These are phyloP conservation scores for Penicillium bovifimosum DNA, from an alignment of 495 filamentous ascomycete species.

Conservation along the genomic window DNA sequence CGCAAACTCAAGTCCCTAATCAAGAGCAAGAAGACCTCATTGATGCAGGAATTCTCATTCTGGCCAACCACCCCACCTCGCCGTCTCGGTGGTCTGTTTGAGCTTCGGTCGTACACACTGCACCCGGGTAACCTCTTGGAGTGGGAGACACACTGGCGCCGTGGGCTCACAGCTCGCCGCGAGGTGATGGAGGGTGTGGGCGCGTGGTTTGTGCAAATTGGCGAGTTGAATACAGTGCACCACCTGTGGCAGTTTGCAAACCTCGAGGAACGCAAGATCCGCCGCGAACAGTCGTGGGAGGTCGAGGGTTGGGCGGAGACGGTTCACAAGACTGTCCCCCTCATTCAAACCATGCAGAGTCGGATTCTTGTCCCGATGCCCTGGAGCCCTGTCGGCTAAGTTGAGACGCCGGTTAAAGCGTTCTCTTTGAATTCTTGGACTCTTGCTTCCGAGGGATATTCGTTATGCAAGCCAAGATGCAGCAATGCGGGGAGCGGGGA, in stretches of 20 bases:
- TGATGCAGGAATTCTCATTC: conserved; percentile 99
- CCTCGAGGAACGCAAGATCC: conserved; percentile 84
- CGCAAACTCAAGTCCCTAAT: conserved; percentile 74
- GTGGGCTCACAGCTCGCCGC: conserved; percentile 77
- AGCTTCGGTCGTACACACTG: conserved; percentile 94
- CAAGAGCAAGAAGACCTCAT: conserved; percentile 72
- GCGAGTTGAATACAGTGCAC: conserved; percentile 95
- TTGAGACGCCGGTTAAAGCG: background rate
- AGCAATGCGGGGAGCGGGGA: background rate
- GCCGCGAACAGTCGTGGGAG: conserved; percentile 91
- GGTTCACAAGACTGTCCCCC: conserved; percentile 95
- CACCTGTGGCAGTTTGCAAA: conserved; percentile 99
- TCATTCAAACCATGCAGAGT: conserved; percentile 95
- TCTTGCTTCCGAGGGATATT: background rate
- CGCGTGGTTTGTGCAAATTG: conserved; percentile 98
- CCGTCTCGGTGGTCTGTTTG: conserved; percentile 85
- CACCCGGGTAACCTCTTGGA: conserved; percentile 93
- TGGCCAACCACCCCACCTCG: conserved; percentile 95
- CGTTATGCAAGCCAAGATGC: background rate
- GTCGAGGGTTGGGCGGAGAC: conserved; percentile 96
- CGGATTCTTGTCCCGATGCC: conserved; percentile 89
- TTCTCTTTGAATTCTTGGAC: background rate
- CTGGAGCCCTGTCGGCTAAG: conserved; percentile 84
- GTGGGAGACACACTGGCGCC: conserved; percentile 99
- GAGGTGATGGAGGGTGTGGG: conserved; percentile 99